Conservation (phyloP, 202 grass and related monocot species). For the Digitaria exilis region DNA sequence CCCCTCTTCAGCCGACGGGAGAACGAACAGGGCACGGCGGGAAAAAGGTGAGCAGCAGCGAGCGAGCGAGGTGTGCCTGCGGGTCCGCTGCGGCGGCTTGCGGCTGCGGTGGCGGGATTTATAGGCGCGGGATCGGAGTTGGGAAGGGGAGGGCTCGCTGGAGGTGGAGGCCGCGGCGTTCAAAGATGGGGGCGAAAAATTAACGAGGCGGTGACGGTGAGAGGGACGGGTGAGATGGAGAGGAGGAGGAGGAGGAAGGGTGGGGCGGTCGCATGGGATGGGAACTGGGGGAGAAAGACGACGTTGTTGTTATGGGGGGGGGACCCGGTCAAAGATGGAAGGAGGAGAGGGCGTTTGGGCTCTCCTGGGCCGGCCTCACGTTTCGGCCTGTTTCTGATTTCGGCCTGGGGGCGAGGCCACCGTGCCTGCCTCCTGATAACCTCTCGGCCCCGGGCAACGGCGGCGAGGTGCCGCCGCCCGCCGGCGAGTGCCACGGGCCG, state of each 20-base stretch:
- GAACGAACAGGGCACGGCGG: neutral
- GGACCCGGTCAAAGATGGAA: slow-evolving; percentile 40
- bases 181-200: slow-evolving; percentile 46
- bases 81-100: slow-evolving; percentile 15
- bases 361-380: neutral
- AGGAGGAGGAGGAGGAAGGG: neutral
- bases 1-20: slow-evolving; percentile 26
- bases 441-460: too few species aligned
- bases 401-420: too few species aligned
- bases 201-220: slow-evolving; percentile 30
- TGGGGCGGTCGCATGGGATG: neutral
- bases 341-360: neutral
- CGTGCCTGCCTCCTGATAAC: too few species aligned
- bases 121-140: slow-evolving; percentile 8
- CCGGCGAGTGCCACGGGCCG: too few species aligned
- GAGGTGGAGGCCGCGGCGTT: slow-evolving; percentile 16
- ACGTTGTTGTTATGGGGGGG: neutral
- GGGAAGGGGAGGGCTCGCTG: neutral
- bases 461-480: too few species aligned
- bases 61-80: slow-evolving; percentile 22
- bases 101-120: slow-evolving; percentile 24
- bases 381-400: neutral
- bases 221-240: slow-evolving; percentile 29
- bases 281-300: neutral
- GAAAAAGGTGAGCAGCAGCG: neutral